phyloP scores from a whole-genome alignment of 2,329 filamentous ascomycete species.

The Thelonectria rubi region DNA sequence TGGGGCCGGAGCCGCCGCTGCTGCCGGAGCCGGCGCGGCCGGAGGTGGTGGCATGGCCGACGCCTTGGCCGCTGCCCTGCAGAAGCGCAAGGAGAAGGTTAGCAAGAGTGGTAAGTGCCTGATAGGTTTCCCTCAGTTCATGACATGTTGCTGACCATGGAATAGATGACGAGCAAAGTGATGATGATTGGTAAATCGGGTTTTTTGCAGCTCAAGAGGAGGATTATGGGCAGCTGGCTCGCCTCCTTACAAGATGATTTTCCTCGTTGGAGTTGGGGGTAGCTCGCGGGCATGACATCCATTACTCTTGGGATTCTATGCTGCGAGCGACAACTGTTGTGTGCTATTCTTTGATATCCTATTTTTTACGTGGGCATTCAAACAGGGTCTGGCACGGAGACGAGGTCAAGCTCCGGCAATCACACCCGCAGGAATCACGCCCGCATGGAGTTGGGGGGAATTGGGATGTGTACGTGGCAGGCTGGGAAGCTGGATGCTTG shows the following conservation, averaged over 20 bases:
- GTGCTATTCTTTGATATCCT: conserved; percentile 16
- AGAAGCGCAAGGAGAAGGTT: conserved; percentile 91
- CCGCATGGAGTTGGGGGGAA: conserved; percentile 32
- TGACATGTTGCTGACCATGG: conserved; percentile 20
- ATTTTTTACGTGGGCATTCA: conserved; percentile 28
- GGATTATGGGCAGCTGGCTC: conserved; percentile 17
- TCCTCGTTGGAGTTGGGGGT: conserved; percentile 19
- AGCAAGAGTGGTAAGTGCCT: conserved; percentile 87
- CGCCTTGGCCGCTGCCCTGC: conserved; percentile 79
- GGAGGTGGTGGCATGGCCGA: conserved; percentile 78
- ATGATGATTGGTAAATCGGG: conserved; percentile 72
- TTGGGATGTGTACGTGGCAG: conserved; percentile 18
- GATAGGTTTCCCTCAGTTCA: background rate
- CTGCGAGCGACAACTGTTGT: conserved; percentile 12
- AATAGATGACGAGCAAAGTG: conserved; percentile 78
- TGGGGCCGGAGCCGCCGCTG: conserved; percentile 63
- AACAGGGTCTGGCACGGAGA: conserved; percentile 27
- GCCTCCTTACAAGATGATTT: conserved; percentile 24
- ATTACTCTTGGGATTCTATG: conserved; percentile 21
- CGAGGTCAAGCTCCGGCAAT: conserved; percentile 27
- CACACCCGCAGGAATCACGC: conserved; percentile 19
- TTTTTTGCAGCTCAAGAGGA: conserved; percentile 23
- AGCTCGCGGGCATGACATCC: conserved; percentile 12
- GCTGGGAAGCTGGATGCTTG: background rate
- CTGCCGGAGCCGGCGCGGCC: conserved; percentile 59